phyloP scores from a whole-genome alignment of 73 alveolate genomes.

The Symbiodinium pilosum region DNA sequence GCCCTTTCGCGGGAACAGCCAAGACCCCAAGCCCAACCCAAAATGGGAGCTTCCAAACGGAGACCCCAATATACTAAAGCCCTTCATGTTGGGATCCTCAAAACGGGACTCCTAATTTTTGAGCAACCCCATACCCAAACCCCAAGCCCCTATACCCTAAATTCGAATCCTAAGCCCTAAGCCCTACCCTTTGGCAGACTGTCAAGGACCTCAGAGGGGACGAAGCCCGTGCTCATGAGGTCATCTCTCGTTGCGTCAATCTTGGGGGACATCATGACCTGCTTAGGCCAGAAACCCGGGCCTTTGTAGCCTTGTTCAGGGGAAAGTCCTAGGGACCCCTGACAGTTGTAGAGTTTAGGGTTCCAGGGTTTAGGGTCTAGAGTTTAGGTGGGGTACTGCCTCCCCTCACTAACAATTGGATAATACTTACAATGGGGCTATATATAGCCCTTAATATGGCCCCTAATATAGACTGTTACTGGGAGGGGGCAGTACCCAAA shows the following conservation, averaged over 20 bases:
- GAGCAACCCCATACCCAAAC: background rate
- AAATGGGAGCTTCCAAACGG: background rate
- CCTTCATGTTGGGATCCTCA: background rate
- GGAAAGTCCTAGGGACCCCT: no score
- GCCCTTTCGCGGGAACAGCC: no score
- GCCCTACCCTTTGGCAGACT: background rate
- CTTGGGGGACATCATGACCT: constrained; percentile 42
- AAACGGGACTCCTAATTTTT: background rate
- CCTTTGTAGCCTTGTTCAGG: no score
- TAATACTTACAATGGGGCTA: no score
- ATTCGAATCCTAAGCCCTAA: background rate
- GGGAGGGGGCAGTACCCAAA: no score
- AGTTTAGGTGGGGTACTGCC: no score
- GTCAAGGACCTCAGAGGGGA: constrained; percentile 18
- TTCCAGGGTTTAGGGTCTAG: background rate
- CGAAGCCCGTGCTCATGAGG: constrained; percentile 66
- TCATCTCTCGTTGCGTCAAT: constrained; percentile 80
- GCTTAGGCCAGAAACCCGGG: no score
- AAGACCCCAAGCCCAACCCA: no score
- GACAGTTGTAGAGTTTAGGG: background rate
- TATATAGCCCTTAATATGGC: no score
- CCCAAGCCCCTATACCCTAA: background rate
- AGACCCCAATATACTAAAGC: no score
- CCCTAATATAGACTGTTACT: no score
- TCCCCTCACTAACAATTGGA: no score